Evolutionary conservation across 2,329 filamentous ascomycete species (phyloP).

Genomic region (Hirsutella thompsonii): DNA sequence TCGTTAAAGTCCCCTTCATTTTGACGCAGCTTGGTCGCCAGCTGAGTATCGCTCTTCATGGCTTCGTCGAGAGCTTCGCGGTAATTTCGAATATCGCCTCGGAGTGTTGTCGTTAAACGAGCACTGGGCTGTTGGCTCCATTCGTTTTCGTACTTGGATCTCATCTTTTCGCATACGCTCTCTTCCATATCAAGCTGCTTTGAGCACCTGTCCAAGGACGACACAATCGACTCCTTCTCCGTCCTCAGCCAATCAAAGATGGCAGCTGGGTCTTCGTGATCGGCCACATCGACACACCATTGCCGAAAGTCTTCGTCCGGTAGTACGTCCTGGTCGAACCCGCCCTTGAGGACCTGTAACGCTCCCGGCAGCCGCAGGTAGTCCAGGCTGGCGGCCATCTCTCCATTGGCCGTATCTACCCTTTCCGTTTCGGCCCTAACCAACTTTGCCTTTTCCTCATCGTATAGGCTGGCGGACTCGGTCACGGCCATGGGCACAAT

Average conservation of each 20-base stretch:
- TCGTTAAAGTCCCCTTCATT: conserved; percentile 86
- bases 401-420: conserved; percentile 82
- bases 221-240: conserved; percentile 64
- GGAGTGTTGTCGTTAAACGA: conserved; percentile 72
- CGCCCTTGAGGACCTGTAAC: conserved; percentile 82
- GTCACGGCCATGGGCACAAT: conserved; percentile 94
- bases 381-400: conserved; percentile 91
- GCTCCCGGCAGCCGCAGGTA: conserved; percentile 85
- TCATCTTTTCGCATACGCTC: conserved; percentile 97
- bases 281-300: conserved; percentile 89
- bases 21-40: conserved; percentile 73
- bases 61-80: conserved; percentile 84
- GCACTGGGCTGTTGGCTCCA: conserved; percentile 97
- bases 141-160: conserved; percentile 87
- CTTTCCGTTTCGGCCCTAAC: conserved; percentile 87
- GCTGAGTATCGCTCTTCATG: conserved; percentile 68
- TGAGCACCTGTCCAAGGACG: conserved; percentile 62
- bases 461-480: conserved; percentile 91
- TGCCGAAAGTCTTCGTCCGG: conserved; percentile 85
- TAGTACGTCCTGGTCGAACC: conserved; percentile 75
- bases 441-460: conserved; percentile 95
- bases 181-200: conserved; percentile 95
- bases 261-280: conserved; percentile 64
- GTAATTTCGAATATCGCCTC: conserved; percentile 79
- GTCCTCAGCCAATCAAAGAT: conserved; percentile 70